Evolutionary conservation across 1,284 basidiomycete genomes (phyloP), one percentile per base, ranked within the genome.

Genomic region (Ustilago loliicola): DNA sequence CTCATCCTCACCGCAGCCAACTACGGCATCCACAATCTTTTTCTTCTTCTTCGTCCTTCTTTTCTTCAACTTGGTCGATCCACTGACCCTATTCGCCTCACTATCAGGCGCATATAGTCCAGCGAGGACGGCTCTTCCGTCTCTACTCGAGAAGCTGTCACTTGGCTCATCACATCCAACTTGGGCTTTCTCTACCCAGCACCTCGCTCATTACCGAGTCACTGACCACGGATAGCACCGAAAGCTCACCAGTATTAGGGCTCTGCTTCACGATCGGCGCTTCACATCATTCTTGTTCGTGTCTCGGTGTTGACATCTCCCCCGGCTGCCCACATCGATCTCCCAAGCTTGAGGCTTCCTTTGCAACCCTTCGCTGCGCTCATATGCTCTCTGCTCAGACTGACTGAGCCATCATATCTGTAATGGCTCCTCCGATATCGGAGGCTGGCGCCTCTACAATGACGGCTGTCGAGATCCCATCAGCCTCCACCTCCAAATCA

Each of bases 341-440:
- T 7, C n/a, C 7, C 29, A 10, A 51, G 15, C 25, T 29, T 48
- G 47, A 1, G 9, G 13, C n/a, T n/a, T 17, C 23, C 15, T 27
- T 17, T 51, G 10, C 13, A 21, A 17, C 6, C n/a, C 15, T 27
- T 13, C 11, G 7, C 9, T 13, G 34, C 51, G 29, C 32, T 50
- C 17, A 36, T 10, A 21, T 19, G 7, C 2, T 47, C 27, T 27
- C 45, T 21, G 11, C 19, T 54, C 53, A 6, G 52, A 13, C 40
- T 27, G 19, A 40, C 4, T n/a, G 27, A 42, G 55, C 45, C 17
- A 50, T 8, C 50, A 61, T n/a, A 40, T 6, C 8, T 17, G 54
- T 9, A 17, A 66, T 72, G 69, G 34, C 59, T 9, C 63, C 69
- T 54, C 42, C 60, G 59, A 59, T 72, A 62, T 53, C 63, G 2